These are phyloP conservation scores for Capsicum pubescens DNA, from an alignment of 257 asterid species.

Conservation along the genomic window DNA sequence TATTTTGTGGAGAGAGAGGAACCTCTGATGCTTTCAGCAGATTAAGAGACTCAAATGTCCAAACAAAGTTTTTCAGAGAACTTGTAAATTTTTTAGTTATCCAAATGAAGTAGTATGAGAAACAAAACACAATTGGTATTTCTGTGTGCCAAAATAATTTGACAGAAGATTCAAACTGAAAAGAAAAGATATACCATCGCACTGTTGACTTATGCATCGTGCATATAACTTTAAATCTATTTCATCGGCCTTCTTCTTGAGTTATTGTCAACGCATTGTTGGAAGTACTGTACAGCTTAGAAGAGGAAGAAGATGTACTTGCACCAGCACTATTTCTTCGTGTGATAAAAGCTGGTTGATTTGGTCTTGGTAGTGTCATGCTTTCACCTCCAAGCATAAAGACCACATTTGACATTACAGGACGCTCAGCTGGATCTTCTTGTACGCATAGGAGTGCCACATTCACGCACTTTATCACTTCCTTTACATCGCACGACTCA, in stretches of 20 bases:
- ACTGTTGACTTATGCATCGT: neutral
- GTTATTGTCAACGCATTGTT: constrained; percentile 25
- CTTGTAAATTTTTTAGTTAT: too few species aligned
- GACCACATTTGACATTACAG: constrained; percentile 41
- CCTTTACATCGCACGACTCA: constrained; percentile 26
- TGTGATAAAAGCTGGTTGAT: constrained; percentile 36
- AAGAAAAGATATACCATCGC: neutral
- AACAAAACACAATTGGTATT: neutral
- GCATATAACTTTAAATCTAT: neutral
- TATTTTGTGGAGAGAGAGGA: too few species aligned
- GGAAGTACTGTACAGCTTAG: neutral
- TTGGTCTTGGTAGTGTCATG: constrained; percentile 34
- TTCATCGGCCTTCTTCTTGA: constrained; percentile 30
- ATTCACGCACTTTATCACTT: constrained; percentile 35
- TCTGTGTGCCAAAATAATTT: neutral
- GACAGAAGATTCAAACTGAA: neutral
- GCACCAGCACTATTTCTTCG: constrained; percentile 25
- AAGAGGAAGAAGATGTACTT: constrained; percentile 27
- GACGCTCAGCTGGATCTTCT: constrained; percentile 45
- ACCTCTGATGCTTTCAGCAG: too few species aligned
- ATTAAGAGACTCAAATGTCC: too few species aligned
- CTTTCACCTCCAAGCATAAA: constrained; percentile 36
- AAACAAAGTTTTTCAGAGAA: too few species aligned
- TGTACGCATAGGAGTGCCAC: constrained; percentile 44
- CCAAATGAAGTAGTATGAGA: neutral